Evolutionary conservation across 495 filamentous ascomycete genomes (phyloP), one percentile per base, ranked within the genome.

Genomic region (Daldinia bambusicola): DNA sequence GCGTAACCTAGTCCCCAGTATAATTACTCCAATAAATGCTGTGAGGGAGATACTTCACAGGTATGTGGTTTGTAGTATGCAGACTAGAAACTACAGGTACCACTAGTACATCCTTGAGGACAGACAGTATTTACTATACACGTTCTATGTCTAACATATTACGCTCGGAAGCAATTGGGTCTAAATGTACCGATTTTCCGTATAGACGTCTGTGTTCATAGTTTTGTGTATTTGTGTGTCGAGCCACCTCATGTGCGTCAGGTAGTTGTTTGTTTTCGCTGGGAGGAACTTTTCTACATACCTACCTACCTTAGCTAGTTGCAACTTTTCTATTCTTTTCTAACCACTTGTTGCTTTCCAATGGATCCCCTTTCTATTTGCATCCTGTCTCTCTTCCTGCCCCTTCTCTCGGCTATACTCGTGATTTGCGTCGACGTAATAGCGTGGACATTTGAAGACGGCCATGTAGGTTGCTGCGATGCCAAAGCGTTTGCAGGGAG

Each of bases 151-250:
- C 38, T 1, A 20, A 41, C 45, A 61, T 37, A 16, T n/a, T 31
- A 70, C 20, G 18, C 55, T 66, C 32, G 56, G 57, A 51, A 61
- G 68, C 37, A 58, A 66, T 53, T 62, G 51, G 41, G 26, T 58
- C 34, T 53, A 20, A 22, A 32, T 32, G 31, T 16, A 32, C 50
- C 26, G 6, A 14, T 51, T 13, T 34, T 10, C 18, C 40, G 14
- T 38, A 34, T 12, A 4, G 14, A 36, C 6, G 12, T 40, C 14
- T 56, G 64, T 68, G 34, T 45, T 50, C 53, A 55, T 65, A 48
- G 9, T 18, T 43, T 30, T n/a, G 57, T 37, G 38, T 48, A 22
- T 14, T 3, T 32, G 32, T 57, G 43, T 32, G 6, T 32, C 22
- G 5, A n/a, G 26, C 50, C 30, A 53, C 20, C 2, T 6, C n/a